phyloP scores from a whole-genome alignment of 179 eudicot species.

The Heliamphora ciliata region DNA sequence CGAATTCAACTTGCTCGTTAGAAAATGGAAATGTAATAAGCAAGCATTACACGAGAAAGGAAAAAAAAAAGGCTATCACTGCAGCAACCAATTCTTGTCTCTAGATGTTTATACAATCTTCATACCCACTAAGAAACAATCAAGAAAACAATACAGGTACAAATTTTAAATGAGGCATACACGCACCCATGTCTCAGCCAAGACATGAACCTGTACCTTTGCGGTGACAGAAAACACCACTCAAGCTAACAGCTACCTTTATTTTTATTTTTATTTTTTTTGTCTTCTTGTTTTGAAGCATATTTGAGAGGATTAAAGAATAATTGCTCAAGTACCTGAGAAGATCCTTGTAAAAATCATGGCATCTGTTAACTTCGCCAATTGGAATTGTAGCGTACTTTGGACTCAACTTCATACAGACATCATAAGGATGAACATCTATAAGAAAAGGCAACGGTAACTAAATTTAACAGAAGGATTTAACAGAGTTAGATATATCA shows the following conservation, averaged over 20 bases:
- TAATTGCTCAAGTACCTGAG: constrained; percentile 53
- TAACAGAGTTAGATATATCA: neutral
- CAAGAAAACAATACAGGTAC: neutral
- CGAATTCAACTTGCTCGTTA: neutral
- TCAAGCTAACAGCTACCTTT: neutral
- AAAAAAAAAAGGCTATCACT: neutral
- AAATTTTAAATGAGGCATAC: neutral
- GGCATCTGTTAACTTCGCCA: constrained; percentile 51
- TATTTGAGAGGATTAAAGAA: neutral
- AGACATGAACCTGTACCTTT: neutral
- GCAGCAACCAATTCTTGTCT: neutral
- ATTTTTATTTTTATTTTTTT: too few species aligned
- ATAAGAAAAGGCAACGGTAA: constrained; percentile 11
- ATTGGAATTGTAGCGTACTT: constrained; percentile 69
- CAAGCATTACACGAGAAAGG: neutral
- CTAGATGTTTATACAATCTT: neutral
- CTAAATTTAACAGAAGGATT: neutral
- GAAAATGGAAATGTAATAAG: neutral
- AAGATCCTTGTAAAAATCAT: constrained; percentile 70
- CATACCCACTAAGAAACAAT: neutral
- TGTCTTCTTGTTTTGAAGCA: neutral
- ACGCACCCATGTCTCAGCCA: constrained; percentile 4
- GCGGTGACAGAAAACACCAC: constrained; percentile 6
- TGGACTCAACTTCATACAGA: constrained; percentile 75
- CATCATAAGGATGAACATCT: constrained; percentile 85